phyloP scores from a whole-genome alignment of 805 yeast species.

The Yarrowia hollandica region DNA sequence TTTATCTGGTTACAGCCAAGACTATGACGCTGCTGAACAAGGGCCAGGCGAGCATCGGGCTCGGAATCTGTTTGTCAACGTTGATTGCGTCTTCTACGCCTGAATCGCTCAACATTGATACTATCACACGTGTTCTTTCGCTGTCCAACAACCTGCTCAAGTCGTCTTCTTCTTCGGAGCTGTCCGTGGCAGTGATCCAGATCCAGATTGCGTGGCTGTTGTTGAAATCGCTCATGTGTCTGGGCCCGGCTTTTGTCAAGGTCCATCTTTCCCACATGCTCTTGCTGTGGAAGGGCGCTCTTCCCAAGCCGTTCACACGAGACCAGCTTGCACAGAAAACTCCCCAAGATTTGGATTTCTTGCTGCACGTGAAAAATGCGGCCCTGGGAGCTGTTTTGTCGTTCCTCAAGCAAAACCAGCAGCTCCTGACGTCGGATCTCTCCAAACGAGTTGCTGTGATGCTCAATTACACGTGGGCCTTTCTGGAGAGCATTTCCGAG shows the following conservation, averaged over 20 bases:
- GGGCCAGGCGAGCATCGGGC: slow-evolving; percentile 36
- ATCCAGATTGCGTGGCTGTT: slow-evolving; percentile 61
- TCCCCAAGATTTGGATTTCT: slow-evolving; percentile 42
- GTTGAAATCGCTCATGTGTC: slow-evolving; percentile 62
- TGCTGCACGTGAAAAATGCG: slow-evolving; percentile 55
- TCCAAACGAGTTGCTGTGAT: slow-evolving; percentile 51
- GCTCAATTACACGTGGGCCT: slow-evolving; percentile 47
- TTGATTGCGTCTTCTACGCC: slow-evolving; percentile 36
- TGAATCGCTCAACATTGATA: slow-evolving; percentile 46
- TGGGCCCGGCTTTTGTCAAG: slow-evolving; percentile 54
- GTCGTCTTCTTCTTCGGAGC: slow-evolving; percentile 48
- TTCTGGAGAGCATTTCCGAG: slow-evolving; percentile 35
- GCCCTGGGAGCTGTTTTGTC: slow-evolving; percentile 59
- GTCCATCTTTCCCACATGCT: slow-evolving; percentile 61
- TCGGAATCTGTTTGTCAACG: slow-evolving; percentile 38
- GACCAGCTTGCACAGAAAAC: slow-evolving; percentile 45
- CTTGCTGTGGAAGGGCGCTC: slow-evolving; percentile 61
- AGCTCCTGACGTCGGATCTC: slow-evolving; percentile 46
- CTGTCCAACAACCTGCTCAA: slow-evolving; percentile 44
- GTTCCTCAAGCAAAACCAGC: slow-evolving; percentile 46
- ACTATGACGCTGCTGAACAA: slow-evolving; percentile 34
- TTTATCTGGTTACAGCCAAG: slow-evolving; percentile 35
- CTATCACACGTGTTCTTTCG: slow-evolving; percentile 45
- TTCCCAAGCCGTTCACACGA: slow-evolving; percentile 48
- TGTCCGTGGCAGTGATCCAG: slow-evolving; percentile 42